Evolutionary conservation across 805 yeast species (phyloP).

Genomic region (Candida ponderosae): DNA sequence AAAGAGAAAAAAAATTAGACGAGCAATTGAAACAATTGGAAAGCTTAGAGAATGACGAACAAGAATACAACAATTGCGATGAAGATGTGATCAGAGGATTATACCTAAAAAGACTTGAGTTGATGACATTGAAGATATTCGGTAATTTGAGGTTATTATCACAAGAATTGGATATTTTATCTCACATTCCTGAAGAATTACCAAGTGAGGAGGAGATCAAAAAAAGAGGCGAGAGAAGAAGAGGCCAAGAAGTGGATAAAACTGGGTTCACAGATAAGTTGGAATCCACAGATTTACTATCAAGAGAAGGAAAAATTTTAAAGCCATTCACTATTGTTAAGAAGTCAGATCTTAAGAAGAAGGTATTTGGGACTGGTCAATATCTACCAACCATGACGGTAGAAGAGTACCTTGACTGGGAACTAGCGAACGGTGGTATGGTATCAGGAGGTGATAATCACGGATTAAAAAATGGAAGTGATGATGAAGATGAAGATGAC

Average conservation of each 20-base stretch:
- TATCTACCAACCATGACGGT: constrained; percentile 89
- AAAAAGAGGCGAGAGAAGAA: constrained; percentile 5
- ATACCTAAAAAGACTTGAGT: constrained; percentile 45
- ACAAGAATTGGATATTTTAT: constrained; percentile 63
- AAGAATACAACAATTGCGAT: constrained; percentile 33
- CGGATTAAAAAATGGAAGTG: constrained; percentile 25
- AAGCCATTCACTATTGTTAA: constrained; percentile 77
- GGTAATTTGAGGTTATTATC: constrained; percentile 46
- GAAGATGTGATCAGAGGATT: constrained; percentile 59
- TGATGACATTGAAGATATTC: constrained; percentile 46
- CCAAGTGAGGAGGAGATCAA: constrained; percentile 9
- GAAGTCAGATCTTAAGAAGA: constrained; percentile 46
- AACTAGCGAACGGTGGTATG: constrained; percentile 79
- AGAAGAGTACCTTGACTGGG: constrained; percentile 85
- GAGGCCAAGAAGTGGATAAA: constrained; percentile 24
- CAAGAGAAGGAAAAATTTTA: constrained; percentile 69
- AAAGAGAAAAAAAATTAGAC: constrained; percentile 47
- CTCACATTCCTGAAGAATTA: constrained; percentile 30
- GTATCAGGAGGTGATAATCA: constrained; percentile 36
- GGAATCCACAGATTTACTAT: constrained; percentile 49
- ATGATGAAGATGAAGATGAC: constrained; percentile 55
- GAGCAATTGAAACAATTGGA: constrained; percentile 34
- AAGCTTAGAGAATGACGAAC: constrained; percentile 23
- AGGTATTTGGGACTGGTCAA: constrained; percentile 90
- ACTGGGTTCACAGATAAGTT: constrained; percentile 57